Base-by-base conservation (phyloP, 805 yeast species). In the Cyberlindnera bimundalis region DNA sequence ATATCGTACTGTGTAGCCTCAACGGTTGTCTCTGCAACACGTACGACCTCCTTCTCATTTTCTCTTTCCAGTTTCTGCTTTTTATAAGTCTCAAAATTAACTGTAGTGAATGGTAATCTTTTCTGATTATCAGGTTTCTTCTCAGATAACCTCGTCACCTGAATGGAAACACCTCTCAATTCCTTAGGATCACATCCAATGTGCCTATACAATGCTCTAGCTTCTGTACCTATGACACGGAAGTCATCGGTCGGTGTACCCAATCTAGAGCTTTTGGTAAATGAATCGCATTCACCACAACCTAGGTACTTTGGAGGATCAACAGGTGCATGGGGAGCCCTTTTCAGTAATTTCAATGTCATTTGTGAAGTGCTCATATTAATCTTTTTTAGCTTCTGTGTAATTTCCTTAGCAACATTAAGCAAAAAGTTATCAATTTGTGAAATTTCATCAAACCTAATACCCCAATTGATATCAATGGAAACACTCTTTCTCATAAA, bases 391-490 rank as follows among this genome's bases (percentile, higher is more conserved):
- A 89, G 55, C 39, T 95, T 68, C 0, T 61, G 46, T 36, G 71
- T 64, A 36, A 93, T 55, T 53, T 88, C 96, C 23, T 63, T 61
- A 1, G 83, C 67, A 35, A 89, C 62, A 15, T 74, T 63, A 26
- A 68, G 63, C 9, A 87, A 55, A 53, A 91, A 93, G 5, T 40
- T 49, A 46, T 83, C 90, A 18, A 83, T 76, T 55, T 91, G 87
- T 0, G 61, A 58, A 23, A 73, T 66, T 1, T 65, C 66, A 24
- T 78, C 74, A 48, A 90, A 84, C 35, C 98, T 58, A 1, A 91
- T 84, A 0, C 96, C 98, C 82, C 88, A 91, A 47, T 88, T 86
- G 20, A 91, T 82, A 56, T 91, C 98, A 4, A 89, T 84, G 0
- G 96, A 87, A 0, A 91, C 73, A 1, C 93, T 76, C 52, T 87